Base-by-base conservation (phyloP, 495 filamentous ascomycete species). In the Pseudevernia furfuracea region DNA sequence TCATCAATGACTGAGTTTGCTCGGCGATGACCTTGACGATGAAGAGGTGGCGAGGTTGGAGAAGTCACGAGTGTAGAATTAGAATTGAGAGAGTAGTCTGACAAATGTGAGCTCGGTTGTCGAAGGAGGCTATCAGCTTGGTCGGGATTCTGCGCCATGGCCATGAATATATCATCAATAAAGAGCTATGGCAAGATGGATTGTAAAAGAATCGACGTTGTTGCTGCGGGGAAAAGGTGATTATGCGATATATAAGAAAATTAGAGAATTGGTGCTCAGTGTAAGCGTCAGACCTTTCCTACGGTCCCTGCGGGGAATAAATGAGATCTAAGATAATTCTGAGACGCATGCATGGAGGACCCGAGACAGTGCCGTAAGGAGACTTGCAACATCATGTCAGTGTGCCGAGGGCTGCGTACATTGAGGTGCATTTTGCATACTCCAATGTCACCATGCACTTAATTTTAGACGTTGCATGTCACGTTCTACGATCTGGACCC, bases 51-150 rank as follows among this genome's bases (percentile, higher is more conserved):
- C 9, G 67, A 63, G 14, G 53, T n/a, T 37, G 64, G 60, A 46
- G 67, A 63, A 23, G 60, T 38, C 41, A 68, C 55, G 28, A 66
- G 58, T 36, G 67, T 66, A 30, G 67, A 49, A 34, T 53, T 56
- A 61, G 67, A 63, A 37, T 58, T 61, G 64, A 64, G 43, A 38
- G 64, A 60, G 39, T 44, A 41, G 48, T 63, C 59, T 28, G 56
- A 55, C 36, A 69, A 39, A 32, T 66, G 62, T 15, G 64, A 67
- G 57, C 57, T 59, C 17, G 25, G 37, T 32, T 39, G 57, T 39
- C 57, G 57, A 41, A 59, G 57, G 17, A 34, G 52, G 28, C 30
- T 5, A 55, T 55, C 30, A 34, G 52, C 30, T 55, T 55, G 52
- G 4, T 55, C 52, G 15, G 28, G 34, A 55, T 2, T 4, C 14